Percentiles rank a stretch among this genome's conserved stretches.
Conservation (phyloP, 2,329 filamentous ascomycete genomes). For the Hyphodiscus sp. region DNA sequence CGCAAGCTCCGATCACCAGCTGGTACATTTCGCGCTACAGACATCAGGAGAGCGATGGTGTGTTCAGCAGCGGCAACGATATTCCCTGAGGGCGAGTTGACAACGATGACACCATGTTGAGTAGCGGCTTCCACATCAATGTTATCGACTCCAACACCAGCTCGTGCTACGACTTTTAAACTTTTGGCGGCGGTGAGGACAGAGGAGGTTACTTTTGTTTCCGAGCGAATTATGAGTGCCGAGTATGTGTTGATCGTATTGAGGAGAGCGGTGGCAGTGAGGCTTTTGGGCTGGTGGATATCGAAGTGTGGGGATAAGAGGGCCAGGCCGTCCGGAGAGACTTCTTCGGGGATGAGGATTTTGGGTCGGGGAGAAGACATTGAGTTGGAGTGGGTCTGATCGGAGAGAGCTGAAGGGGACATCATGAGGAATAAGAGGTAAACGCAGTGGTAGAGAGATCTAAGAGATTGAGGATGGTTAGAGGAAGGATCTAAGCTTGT, state of each 20-base stretch:
- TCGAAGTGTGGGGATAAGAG: conserved; percentile 60
- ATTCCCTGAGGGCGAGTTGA: conserved; percentile 75
- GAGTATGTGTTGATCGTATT: conserved; percentile 65
- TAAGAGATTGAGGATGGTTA: neutral
- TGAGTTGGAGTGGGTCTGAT: neutral
- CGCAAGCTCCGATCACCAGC: conserved; percentile 65
- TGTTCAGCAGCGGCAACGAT: conserved; percentile 76
- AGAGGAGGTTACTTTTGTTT: conserved; percentile 69
- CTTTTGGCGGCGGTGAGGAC: conserved; percentile 60
- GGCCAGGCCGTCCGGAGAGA: conserved; percentile 70
- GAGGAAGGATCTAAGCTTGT: neutral
- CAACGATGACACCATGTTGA: conserved; percentile 66
- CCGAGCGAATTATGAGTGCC: conserved; percentile 72
- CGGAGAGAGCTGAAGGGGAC: conserved; percentile 20
- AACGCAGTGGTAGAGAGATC: neutral
- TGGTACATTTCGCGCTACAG: conserved; percentile 67
- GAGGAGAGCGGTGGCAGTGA: conserved; percentile 57
- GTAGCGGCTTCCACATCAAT: conserved; percentile 71
- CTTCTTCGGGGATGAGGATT: conserved; percentile 72
- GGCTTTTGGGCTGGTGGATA: conserved; percentile 59
- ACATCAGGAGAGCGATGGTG: conserved; percentile 67
- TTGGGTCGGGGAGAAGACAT: conserved; percentile 14
- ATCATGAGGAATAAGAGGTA: conserved; percentile 8
- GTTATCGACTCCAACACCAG: conserved; percentile 79
- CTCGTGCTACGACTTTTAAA: conserved; percentile 71